Base-by-base conservation (phyloP, 163 green algal species). In the Smithsoniella earleae region DNA sequence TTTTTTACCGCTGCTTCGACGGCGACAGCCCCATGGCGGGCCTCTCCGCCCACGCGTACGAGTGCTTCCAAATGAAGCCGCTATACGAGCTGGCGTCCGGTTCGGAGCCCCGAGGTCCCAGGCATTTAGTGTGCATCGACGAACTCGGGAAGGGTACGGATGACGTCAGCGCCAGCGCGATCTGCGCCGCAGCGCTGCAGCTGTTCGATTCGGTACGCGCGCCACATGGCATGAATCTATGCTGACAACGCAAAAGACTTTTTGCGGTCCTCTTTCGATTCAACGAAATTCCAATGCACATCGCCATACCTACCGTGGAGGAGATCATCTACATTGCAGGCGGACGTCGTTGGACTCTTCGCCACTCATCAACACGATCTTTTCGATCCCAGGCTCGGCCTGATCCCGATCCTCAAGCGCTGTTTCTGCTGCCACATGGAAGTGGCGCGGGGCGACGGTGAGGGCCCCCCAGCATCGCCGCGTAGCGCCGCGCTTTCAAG, bases 401-500 rank as follows among this genome's bases (percentile, higher is more conserved):
- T 69, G n/a, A 18, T 69, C 30, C n/a, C 20, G 3, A 3, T 38
- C 30, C 20, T 69, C 6, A 30, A 16, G n/a, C n/a, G 58, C 4
- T 10, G 20, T 16, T 69, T 38, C 58, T 69, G 58, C 58, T 69
- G 58, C 58, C 58, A 69, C 58, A 69, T 69, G 58, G 27, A 44
- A 18, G 58, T 69, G n/a, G n/a, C n/a, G n/a, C n/a, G n/a, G n/a
- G n/a, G n/a, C n/a, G n/a, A n/a, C n/a, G n/a, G n/a, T n/a, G n/a
- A n/a, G n/a, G n/a, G n/a, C n/a, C n/a, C n/a, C n/a, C n/a, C n/a
- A n/a, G n/a, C n/a, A n/a, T n/a, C n/a, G n/a, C n/a, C n/a, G n/a
- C n/a, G n/a, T n/a, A n/a, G n/a, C n/a, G n/a, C n/a, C n/a, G n/a
- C n/a, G n/a, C n/a, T n/a, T n/a, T n/a, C n/a, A n/a, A n/a, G n/a